phyloP scores from a whole-genome alignment of 768 basidiomycete genomes.

The Boletus vermiculosoides region DNA sequence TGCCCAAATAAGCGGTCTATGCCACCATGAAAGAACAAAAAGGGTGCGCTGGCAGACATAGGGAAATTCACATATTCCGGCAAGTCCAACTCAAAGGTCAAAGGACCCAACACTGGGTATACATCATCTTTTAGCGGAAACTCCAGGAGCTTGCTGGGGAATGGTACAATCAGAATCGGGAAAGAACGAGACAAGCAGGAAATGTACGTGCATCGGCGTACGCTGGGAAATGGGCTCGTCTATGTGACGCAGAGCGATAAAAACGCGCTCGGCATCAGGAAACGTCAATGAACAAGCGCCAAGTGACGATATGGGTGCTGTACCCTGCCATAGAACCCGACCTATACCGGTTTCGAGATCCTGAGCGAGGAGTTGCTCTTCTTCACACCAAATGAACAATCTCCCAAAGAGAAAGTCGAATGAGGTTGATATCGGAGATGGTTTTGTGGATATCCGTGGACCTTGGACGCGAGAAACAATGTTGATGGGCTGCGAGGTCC shows the following conservation, averaged over 20 bases:
- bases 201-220: slow-evolving; percentile 20
- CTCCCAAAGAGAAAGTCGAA: slow-evolving; percentile 27
- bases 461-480: slow-evolving; percentile 13
- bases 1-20: slow-evolving; percentile 13
- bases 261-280: slow-evolving; percentile 19
- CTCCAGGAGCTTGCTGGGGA: slow-evolving; percentile 22
- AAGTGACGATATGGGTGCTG: slow-evolving; percentile 18
- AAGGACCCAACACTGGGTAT: slow-evolving; percentile 13
- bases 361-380: slow-evolving; percentile 18
- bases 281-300: slow-evolving; percentile 19
- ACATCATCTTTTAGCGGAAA: slow-evolving; percentile 16
- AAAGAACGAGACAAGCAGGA: not conserved
- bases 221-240: slow-evolving; percentile 15
- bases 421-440: slow-evolving; percentile 14
- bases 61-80: slow-evolving; percentile 19
- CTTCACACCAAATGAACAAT: slow-evolving; percentile 23
- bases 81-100: slow-evolving; percentile 17
- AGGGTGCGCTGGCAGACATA: slow-evolving; percentile 10
- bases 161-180: slow-evolving; percentile 2
- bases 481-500: slow-evolving; percentile 16
- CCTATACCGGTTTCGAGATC: slow-evolving; percentile 23
- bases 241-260: slow-evolving; percentile 19
- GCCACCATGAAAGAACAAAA: slow-evolving; percentile 20
- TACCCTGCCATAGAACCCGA: slow-evolving; percentile 17
- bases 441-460: slow-evolving; percentile 14